Evolutionary conservation across 1,139 yeast genomes (phyloP), one percentile per base, ranked within the genome.

Genomic region (Taphrina betulina): DNA sequence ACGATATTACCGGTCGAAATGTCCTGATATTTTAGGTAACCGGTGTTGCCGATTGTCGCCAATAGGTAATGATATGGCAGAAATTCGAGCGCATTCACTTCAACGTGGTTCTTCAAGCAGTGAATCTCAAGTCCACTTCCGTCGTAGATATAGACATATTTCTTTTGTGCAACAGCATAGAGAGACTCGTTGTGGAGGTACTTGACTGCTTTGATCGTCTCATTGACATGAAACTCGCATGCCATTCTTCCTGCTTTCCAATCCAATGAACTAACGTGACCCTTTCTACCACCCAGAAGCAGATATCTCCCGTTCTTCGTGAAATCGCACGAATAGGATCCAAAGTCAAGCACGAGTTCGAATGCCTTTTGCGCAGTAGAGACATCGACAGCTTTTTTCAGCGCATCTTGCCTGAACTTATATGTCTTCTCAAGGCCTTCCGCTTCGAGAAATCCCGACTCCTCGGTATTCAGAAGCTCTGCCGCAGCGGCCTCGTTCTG

Each of bases 161-260:
- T 90, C 71, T 89, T 90, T 71, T 94, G 99, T 0, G 99, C 98
- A 14, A 83, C 96, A 0, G 98, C 99, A 72, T 87, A 90, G 69
- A 78, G 89, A 70, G 90, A 96, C 66, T 89, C 95, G 67, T 85
- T 88, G 66, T 92, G 96, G 61, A 94, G 75, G 72, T 84, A 89
- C 65, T 89, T 85, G 37, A 90, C 96, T 1, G 90, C 95, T 66
- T 87, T 79, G 7, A 89, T 87, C 0, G 97, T 88, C 70, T 94
- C 98, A 64, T 85, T 83, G 24, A 94, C 74, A 66, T 87, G 81
- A 56, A 94, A 70, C 69, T 94, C 99, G 54, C 95, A 82, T 58
- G 81, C 83, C 44, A 92, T 72, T 43, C 74, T 75, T 10, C 98
- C 97, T 44, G 82, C 81, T 68, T 95, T 81, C 97, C 98, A 94